Evolutionary conservation across 1,284 basidiomycete species (phyloP).

Genomic region (Cutaneotrichosporon mucoides): DNA sequence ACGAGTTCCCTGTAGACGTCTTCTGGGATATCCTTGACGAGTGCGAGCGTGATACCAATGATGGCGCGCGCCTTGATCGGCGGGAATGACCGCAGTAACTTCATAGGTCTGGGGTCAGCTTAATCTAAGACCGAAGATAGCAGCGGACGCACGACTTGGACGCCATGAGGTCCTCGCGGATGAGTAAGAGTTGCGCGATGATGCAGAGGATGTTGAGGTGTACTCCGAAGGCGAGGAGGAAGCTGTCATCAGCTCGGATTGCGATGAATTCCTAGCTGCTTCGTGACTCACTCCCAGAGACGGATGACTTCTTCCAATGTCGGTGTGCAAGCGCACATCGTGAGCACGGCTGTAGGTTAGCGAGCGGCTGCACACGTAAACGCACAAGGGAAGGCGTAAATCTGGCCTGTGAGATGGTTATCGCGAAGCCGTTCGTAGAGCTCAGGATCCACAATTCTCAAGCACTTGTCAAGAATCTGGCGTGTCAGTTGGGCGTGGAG

Average conservation of each 20-base stretch:
- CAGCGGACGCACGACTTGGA: slow-evolving; percentile 63
- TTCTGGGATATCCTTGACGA: slow-evolving; percentile 81
- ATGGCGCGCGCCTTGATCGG: slow-evolving; percentile 80
- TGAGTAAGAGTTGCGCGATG: slow-evolving; percentile 86
- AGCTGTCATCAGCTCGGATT: slow-evolving; percentile 47
- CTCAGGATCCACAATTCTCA: slow-evolving; percentile 83
- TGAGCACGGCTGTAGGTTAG: slow-evolving; percentile 70
- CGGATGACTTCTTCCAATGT: slow-evolving; percentile 89
- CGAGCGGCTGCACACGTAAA: slow-evolving; percentile 13
- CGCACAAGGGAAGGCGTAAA: slow-evolving; percentile 95
- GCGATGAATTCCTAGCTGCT: too few species aligned
- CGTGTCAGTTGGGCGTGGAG: neutral
- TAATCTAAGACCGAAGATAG: too few species aligned
- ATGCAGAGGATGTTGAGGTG: slow-evolving; percentile 95
- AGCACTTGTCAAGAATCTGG: slow-evolving; percentile 83
- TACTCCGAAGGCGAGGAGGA: slow-evolving; percentile 90
- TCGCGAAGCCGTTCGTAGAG: slow-evolving; percentile 74
- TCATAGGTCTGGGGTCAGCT: slow-evolving; percentile 70
- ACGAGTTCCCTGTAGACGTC: slow-evolving; percentile 89
- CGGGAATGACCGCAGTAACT: slow-evolving; percentile 88
- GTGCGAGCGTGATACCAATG: slow-evolving; percentile 85
- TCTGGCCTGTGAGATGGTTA: slow-evolving; percentile 93
- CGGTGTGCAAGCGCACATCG: slow-evolving; percentile 92
- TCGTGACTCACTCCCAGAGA: slow-evolving; percentile 71
- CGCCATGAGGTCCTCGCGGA: slow-evolving; percentile 80